Evolutionary conservation across 202 grass and related monocot species (phyloP), one percentile per base, ranked within the genome.

Genomic region (Carex sylvatica): DNA sequence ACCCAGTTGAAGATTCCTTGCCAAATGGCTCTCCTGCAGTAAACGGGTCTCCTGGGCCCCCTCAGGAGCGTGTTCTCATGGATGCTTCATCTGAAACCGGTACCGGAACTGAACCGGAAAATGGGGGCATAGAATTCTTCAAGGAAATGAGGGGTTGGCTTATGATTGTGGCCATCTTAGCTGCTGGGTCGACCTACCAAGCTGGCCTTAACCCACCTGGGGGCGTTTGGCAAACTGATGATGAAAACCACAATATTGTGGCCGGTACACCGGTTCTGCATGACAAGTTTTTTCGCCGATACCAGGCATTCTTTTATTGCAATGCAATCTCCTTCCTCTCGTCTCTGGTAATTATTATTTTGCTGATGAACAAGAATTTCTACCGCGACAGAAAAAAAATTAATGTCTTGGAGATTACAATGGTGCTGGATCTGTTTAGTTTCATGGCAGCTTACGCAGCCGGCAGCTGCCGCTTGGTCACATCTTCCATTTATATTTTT

Each of bases 381-480:
- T 89, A 86, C 85, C 65, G 42, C 38, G 80, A 89, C 71, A 85
- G 16, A 40, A 82, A 74, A 67, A 86, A 84, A 19, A 79, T 94
- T n/a, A 79, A 82, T 36, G 68, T 88, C 47, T 86, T 94, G 87
- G 85, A 91, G 49, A 89, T 84, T 10, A 84, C 83, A 16, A 90
- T 95, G 86, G 9, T 52, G 58, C 15, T 88, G 18, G 79, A 88
- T 69, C 80, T 96, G 70, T 62, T 91, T 77, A 89, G 90, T 47
- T 89, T 96, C 82, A 87, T 93, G 90, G 87, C 84, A 62, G 93
- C 90, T 83, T 93, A 91, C 70, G 88, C 77, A 10, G 64, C 82
- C 20, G 92, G 92, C 73, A 90, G 87, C 85, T 89, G 82, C 58
- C 85, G 87, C 40, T 79, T 55, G 69, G 59, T 82, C 18, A 73